Conservation (phyloP, 139 green algal species). For the Haematococcus lacustris region DNA sequence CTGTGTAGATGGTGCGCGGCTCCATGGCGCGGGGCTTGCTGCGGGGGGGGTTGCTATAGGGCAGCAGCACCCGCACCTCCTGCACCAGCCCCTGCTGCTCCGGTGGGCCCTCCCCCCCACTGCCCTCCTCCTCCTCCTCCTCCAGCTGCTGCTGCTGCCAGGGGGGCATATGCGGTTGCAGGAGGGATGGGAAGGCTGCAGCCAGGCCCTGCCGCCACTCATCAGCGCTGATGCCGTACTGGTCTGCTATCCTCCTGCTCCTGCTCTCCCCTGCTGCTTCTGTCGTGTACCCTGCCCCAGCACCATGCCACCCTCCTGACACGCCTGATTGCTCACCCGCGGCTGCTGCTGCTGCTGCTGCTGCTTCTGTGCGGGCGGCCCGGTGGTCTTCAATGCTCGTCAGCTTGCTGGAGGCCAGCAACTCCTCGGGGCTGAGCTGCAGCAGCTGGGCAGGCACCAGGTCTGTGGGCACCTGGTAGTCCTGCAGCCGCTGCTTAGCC, state of each 20-base stretch:
- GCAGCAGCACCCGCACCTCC: background rate
- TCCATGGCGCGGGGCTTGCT: background rate
- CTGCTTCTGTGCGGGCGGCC: background rate
- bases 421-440: background rate
- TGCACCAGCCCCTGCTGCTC: background rate
- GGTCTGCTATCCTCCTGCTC: background rate
- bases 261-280: background rate
- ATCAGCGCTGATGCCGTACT: too few relatives aligned
- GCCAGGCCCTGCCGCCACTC: background rate
- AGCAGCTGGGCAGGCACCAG: background rate
- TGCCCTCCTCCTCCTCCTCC: background rate
- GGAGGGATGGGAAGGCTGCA: background rate
- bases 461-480: background rate
- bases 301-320: constrained; percentile 4
- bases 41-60: background rate
- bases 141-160: background rate
- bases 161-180: background rate
- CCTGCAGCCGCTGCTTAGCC: background rate
- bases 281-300: background rate
- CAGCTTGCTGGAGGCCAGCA: background rate
- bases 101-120: background rate
- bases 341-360: background rate
- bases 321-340: background rate
- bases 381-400: background rate
- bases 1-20: constrained; percentile 4